A percentile compares a stretch with the other conserved stretches of the same genome.
phyloP scores from a whole-genome alignment of 805 yeast species.

The Candida awuae region DNA sequence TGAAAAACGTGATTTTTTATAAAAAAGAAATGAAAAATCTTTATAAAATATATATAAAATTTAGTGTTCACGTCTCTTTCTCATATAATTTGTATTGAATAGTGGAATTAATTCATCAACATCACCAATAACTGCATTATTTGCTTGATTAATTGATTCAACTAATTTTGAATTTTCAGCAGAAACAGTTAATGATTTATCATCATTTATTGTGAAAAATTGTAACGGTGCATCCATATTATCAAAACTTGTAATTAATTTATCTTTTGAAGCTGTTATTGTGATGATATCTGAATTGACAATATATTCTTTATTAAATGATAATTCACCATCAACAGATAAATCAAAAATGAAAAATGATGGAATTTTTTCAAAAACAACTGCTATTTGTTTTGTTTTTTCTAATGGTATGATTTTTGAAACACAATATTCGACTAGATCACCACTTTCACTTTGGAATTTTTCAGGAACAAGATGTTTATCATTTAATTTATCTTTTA shows the following conservation, averaged over 20 bases:
- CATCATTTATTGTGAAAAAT: conserved; percentile 20
- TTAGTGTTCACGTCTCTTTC: conserved; percentile 61
- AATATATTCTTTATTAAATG: conserved; percentile 25
- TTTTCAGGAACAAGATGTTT: conserved; percentile 58
- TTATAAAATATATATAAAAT: neutral
- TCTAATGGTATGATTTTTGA: conserved; percentile 27
- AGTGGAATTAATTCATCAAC: conserved; percentile 41
- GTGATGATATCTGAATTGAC: conserved; percentile 22
- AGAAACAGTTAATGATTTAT: conserved; percentile 20
- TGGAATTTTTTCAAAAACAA: conserved; percentile 41
- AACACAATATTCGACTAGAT: conserved; percentile 45
- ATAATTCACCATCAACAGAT: conserved; percentile 24
- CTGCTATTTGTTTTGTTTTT: conserved; percentile 28
- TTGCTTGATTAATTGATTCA: conserved; percentile 22
- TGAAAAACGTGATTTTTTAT: conserved; percentile 20
- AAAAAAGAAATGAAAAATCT: neutral
- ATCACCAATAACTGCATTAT: conserved; percentile 18
- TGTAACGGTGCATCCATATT: conserved; percentile 17
- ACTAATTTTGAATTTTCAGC: conserved; percentile 18
- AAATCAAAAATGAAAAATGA: conserved; percentile 34
- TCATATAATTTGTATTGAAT: conserved; percentile 42
- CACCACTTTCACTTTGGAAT: conserved; percentile 45
- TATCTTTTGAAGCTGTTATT: conserved; percentile 19
- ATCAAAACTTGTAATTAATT: conserved; percentile 23
- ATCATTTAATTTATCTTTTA: conserved; percentile 37